Evolutionary conservation across 2,329 filamentous ascomycete species (phyloP).

Genomic region (Didymosphaeria variabile): DNA sequence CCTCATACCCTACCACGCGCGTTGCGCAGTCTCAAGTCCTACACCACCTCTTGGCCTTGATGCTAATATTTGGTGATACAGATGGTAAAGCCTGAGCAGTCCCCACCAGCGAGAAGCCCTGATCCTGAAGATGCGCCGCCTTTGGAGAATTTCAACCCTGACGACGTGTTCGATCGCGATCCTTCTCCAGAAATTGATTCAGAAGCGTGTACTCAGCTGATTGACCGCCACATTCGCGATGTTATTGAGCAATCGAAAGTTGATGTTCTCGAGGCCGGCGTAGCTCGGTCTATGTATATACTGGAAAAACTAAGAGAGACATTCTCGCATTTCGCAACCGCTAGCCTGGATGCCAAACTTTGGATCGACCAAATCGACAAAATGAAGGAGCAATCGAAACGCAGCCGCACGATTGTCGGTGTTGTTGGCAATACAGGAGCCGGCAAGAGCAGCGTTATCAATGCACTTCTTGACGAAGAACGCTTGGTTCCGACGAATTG

Average conservation of each 20-base stretch:
- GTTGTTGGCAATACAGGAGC: conserved; percentile 70
- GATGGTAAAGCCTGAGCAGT: conserved; percentile 42
- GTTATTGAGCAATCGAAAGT: conserved; percentile 44
- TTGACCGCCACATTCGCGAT: conserved; percentile 36
- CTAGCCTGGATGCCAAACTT: conserved; percentile 42
- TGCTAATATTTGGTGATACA: not conserved
- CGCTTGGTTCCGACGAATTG: conserved; percentile 65
- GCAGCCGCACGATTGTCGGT: conserved; percentile 61
- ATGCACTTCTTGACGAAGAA: conserved; percentile 70
- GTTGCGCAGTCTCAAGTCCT: not conserved
- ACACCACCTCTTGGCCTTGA: not conserved
- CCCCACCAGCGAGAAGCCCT: conserved; percentile 5
- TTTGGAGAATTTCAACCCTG: conserved; percentile 24
- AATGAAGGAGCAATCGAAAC: conserved; percentile 50
- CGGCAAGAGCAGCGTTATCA: conserved; percentile 71
- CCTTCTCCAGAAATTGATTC: conserved; percentile 18
- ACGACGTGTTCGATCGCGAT: conserved; percentile 29
- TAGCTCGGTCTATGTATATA: conserved; percentile 49
- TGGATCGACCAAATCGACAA: conserved; percentile 56
- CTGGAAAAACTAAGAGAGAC: conserved; percentile 45
- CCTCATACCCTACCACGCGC: not conserved
- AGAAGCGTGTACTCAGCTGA: conserved; percentile 16
- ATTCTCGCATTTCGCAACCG: conserved; percentile 34
- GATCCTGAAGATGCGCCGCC: conserved; percentile 2
- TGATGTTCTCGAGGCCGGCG: conserved; percentile 51